These are phyloP conservation scores for Halenospora varia DNA, from an alignment of 495 filamentous ascomycete genomes.

Conservation along the genomic window DNA sequence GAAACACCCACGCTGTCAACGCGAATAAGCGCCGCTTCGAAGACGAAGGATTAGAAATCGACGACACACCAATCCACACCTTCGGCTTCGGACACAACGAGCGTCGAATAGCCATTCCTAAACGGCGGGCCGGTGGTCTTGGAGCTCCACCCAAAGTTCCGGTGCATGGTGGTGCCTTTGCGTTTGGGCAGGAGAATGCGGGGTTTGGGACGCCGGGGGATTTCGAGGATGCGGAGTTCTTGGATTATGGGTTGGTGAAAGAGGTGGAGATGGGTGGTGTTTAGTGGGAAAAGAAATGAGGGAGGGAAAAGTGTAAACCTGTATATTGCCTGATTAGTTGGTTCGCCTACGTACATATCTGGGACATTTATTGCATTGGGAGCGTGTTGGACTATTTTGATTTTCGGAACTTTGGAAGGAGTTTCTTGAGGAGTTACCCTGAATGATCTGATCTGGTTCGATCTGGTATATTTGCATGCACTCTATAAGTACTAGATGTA, in stretches of 20 bases:
- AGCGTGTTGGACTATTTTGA: no score
- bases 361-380: no score
- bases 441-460: no score
- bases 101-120: conserved; percentile 17
- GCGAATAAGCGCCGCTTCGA: conserved; percentile 22
- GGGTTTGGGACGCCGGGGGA: no score
- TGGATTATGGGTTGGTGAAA: conserved; percentile 30
- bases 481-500: no score
- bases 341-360: no score
- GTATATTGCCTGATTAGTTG: no score
- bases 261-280: conserved; percentile 25
- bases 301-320: no score
- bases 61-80: neutral
- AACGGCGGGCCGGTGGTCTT: conserved; percentile 30
- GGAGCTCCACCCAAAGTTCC: neutral
- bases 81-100: conserved; percentile 9
- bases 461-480: no score
- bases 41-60: conserved; percentile 16
- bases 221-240: conserved; percentile 50
- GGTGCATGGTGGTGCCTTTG: neutral
- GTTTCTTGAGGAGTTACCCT: no score
- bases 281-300: no score
- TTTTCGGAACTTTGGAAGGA: no score
- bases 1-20: neutral
- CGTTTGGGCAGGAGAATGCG: conserved; percentile 12